Conservation (phyloP, 2,329 filamentous ascomycete genomes). For the Alternaria sp. region DNA sequence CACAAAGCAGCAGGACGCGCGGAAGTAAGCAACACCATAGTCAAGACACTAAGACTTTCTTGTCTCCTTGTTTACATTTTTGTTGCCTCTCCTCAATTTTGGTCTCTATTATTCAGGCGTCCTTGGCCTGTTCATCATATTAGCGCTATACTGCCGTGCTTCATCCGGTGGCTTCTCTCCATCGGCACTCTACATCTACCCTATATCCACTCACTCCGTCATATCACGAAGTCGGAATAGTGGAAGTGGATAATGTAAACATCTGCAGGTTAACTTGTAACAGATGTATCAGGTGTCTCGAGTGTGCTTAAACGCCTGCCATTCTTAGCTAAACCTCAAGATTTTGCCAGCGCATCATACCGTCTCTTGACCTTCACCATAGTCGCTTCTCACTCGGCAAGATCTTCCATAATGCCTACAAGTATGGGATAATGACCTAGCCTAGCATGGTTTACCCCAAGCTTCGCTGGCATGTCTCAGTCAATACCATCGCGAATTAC, state of each 20-base stretch:
- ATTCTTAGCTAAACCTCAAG: not conserved
- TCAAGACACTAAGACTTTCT: not conserved
- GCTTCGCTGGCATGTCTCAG: slow-evolving; percentile 28
- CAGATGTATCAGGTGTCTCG: slow-evolving; percentile 1
- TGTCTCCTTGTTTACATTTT: not conserved
- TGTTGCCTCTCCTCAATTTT: not conserved
- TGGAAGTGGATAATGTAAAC: not conserved
- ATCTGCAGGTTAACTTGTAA: not conserved
- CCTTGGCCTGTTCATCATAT: not conserved
- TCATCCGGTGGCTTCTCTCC: slow-evolving; percentile 1
- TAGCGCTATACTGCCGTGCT: not conserved
- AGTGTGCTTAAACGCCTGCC: not conserved
- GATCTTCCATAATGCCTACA: slow-evolving; percentile 13
- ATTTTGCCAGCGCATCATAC: slow-evolving; percentile 4
- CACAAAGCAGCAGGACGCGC: not conserved
- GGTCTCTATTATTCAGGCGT: not conserved
- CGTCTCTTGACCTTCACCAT: slow-evolving; percentile 3
- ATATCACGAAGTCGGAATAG: not conserved
- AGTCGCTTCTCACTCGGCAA: slow-evolving; percentile 5
- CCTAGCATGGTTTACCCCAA: slow-evolving; percentile 11
- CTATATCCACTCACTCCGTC: not conserved
- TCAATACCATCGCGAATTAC: slow-evolving; percentile 9
- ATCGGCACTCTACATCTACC: slow-evolving; percentile 14
- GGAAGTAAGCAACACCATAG: not conserved
- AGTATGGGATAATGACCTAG: slow-evolving; percentile 2